Conservation (phyloP, 2,329 filamentous ascomycete species). For the Pseudocercospora crystallina region DNA sequence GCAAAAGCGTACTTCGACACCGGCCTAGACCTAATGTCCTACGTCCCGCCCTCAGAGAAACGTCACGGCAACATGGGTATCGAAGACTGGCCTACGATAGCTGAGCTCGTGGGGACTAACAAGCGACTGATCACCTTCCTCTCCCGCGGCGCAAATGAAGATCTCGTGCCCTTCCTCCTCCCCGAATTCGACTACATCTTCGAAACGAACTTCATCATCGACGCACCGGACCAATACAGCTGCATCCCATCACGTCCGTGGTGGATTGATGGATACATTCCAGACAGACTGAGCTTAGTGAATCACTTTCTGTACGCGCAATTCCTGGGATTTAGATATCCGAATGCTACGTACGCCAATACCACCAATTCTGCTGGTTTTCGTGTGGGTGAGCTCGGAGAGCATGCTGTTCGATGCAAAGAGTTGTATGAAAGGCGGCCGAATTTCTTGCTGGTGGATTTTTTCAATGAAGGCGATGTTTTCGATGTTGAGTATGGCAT, state of each 20-base stretch:
- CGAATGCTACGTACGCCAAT: constrained; percentile 41
- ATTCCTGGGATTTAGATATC: constrained; percentile 43
- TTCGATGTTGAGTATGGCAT: constrained; percentile 31
- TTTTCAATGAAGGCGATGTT: constrained; percentile 31
- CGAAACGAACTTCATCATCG: constrained; percentile 44
- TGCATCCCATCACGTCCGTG: constrained; percentile 41
- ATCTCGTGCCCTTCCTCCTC: constrained; percentile 41
- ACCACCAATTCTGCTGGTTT: constrained; percentile 44
- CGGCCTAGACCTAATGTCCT: constrained; percentile 48
- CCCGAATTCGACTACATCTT: constrained; percentile 43
- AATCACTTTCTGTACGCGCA: constrained; percentile 50
- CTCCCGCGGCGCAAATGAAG: constrained; percentile 43
- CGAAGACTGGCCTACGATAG: constrained; percentile 45
- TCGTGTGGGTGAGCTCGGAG: constrained; percentile 44
- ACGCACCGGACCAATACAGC: constrained; percentile 35
- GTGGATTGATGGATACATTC: constrained; percentile 40
- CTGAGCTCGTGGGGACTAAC: constrained; percentile 41
- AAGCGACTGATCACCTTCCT: constrained; percentile 47
- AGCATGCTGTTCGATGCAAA: constrained; percentile 43
- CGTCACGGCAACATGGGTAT: constrained; percentile 33
- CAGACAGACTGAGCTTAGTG: constrained; percentile 45
- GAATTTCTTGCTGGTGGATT: constrained; percentile 46
- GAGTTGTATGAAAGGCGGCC: constrained; percentile 39
- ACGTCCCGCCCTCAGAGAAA: constrained; percentile 33
- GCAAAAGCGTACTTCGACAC: constrained; percentile 53